Percentiles rank a stretch among this genome's conserved stretches.
These are phyloP conservation scores for Chytriomyces confervae DNA, from an alignment of 192 early-diverging fungal species.

Conservation along the genomic window DNA sequence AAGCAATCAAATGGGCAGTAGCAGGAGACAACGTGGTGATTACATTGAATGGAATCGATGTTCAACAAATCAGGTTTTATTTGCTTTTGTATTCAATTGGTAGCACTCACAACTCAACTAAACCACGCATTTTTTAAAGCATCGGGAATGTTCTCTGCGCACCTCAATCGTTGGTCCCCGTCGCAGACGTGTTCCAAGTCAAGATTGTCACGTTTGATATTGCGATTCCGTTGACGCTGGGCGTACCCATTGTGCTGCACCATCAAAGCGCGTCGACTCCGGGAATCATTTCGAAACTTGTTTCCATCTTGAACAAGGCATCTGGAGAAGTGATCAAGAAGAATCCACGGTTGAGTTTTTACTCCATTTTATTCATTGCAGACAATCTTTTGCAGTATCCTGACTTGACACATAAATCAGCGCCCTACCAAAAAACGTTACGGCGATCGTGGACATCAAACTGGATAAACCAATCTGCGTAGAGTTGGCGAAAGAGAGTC, in stretches of 20 bases:
- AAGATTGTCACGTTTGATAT: constrained; percentile 96
- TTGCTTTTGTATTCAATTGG: constrained; percentile 26
- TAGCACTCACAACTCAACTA: constrained; percentile 4
- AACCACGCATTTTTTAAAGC: constrained; percentile 44
- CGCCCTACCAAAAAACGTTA: constrained; percentile 61
- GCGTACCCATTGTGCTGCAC: constrained; percentile 86
- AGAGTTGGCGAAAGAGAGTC: constrained; percentile 84
- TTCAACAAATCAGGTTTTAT: constrained; percentile 69
- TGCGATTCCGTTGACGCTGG: constrained; percentile 88
- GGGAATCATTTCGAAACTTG: constrained; percentile 75
- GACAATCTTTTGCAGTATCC: constrained; percentile 58
- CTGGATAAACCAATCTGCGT: constrained; percentile 78
- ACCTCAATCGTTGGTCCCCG: constrained; percentile 70
- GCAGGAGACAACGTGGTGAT: constrained; percentile 91
- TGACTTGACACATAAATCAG: background rate
- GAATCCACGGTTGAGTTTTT: constrained; percentile 67
- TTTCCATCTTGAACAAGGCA: constrained; percentile 76
- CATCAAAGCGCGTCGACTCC: constrained; percentile 84
- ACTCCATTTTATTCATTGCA: constrained; percentile 18
- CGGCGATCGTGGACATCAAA: constrained; percentile 84
- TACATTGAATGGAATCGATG: constrained; percentile 74
- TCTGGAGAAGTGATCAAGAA: constrained; percentile 86
- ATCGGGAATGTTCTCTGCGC: constrained; percentile 85
- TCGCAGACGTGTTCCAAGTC: constrained; percentile 77
- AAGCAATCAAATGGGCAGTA: constrained; percentile 81